phyloP scores from a whole-genome alignment of 2,329 filamentous ascomycete genomes.

The Claviceps fusiformis region DNA sequence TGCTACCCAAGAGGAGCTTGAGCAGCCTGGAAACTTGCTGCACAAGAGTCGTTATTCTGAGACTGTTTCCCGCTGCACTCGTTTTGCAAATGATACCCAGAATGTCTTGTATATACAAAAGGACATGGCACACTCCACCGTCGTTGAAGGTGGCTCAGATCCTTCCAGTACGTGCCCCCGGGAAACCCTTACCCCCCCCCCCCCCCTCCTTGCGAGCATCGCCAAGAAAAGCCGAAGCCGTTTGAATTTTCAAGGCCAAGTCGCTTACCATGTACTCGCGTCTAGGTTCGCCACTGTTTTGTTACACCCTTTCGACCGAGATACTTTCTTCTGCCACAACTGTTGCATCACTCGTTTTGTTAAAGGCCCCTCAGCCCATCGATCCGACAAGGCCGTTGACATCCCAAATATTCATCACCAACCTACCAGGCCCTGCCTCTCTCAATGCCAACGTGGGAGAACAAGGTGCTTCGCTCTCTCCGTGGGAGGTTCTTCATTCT shows the following conservation, averaged over 20 bases:
- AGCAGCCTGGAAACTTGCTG: conserved; percentile 69
- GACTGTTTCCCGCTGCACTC: conserved; percentile 73
- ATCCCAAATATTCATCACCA: conserved; percentile 84
- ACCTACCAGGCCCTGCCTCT: conserved; percentile 69
- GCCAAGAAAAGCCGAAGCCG: not conserved
- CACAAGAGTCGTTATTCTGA: conserved; percentile 59
- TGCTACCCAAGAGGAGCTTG: conserved; percentile 63
- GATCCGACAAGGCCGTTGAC: conserved; percentile 70
- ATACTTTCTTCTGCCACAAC: conserved; percentile 70
- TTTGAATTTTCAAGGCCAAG: not conserved
- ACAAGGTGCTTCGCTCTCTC: conserved; percentile 61
- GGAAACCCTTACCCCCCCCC: too few relatives aligned
- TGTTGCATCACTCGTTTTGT: conserved; percentile 70
- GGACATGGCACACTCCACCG: conserved; percentile 46
- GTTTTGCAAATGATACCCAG: conserved; percentile 81
- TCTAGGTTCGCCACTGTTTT: conserved; percentile 41
- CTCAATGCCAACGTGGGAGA: conserved; percentile 53
- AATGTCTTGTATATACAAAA: conserved; percentile 86
- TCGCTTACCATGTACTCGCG: conserved; percentile 6
- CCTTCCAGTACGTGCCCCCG: conserved; percentile 25
- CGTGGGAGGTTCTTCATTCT: conserved; percentile 85
- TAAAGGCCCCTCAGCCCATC: conserved; percentile 82
- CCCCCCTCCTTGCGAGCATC: too few relatives aligned
- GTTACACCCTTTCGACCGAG: conserved; percentile 70
- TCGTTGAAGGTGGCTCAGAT: conserved; percentile 34